Evolutionary conservation across 192 early-diverging fungal genomes (phyloP), one percentile per base, ranked within the genome.

Genomic region (Pecoramyces ruminantium): DNA sequence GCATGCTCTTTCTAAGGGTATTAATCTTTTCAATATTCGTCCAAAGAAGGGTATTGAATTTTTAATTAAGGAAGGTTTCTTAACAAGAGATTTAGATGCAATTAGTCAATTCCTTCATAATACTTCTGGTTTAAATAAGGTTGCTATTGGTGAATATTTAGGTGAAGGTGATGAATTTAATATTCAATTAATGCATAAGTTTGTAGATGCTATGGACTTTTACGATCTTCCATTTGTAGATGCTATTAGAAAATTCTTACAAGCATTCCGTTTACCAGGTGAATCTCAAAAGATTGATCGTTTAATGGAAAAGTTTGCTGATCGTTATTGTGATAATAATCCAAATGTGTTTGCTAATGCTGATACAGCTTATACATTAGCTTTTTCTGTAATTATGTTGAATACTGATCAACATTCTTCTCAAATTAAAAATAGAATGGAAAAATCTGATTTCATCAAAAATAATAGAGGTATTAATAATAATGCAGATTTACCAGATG

Each of bases 251-350:
- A 80, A 77, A 5, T 90, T 92, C 82, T 84, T 92, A 83, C 89
- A 91, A 78, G 83, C 87, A 13, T 92, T 92, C 83, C 82, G 91
- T 25, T 81, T 92, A 77, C 91, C 91, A 28, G 91, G 91, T 29
- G 91, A 92, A 82, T 85, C 89, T 4, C 91, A 92, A 83, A 92
- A 92, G 85, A 92, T 92, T 84, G 89, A 90, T 81, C 83, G 91
- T 13, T 82, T 91, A 78, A 87, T 92, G 87, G 91, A 92, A 82
- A 92, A 92, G 82, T 92, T 92, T 87, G 91, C 91, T 29, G 91
- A 92, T 78, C 78, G 90, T 28, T 92, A 86, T 81, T 92, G 87
- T 82, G 89, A 91, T 78, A 86, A 83, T 81, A 92, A 92, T 81
- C 89, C 91, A 1, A 85, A 84, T 12, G 78, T 88, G 0, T 92